These are phyloP conservation scores for Yamadazyma aaseri DNA, from an alignment of 1,139 yeast species.

Conservation along the genomic window DNA sequence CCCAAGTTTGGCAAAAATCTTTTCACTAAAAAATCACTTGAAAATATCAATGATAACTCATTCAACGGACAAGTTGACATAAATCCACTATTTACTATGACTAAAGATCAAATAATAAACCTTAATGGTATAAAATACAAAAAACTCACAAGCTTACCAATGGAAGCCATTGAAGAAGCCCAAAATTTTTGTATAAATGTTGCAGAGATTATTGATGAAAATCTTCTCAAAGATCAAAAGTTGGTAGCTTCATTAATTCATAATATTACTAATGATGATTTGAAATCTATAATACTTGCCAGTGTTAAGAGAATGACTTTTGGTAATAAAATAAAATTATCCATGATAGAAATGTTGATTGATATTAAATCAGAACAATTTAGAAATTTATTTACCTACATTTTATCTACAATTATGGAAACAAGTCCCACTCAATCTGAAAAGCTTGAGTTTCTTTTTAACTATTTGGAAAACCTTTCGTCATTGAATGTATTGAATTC, in stretches of 20 bases:
- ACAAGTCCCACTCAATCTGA: constrained; percentile 13
- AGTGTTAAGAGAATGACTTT: constrained; percentile 12
- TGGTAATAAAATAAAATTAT: constrained; percentile 25
- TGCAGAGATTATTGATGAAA: constrained; percentile 28
- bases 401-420: constrained; percentile 21
- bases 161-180: constrained; percentile 24
- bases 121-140: constrained; percentile 23
- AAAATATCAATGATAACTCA: constrained; percentile 5
- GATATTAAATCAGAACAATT: constrained; percentile 22
- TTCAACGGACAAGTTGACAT: constrained; percentile 21
- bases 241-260: constrained; percentile 21
- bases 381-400: constrained; percentile 19
- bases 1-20: constrained; percentile 14
- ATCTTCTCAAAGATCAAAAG: constrained; percentile 26
- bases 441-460: constrained; percentile 22
- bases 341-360: constrained; percentile 28
- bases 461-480: constrained; percentile 21
- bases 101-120: constrained; percentile 23
- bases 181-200: constrained; percentile 30
- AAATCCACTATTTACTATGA: constrained; percentile 35
- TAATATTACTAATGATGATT: constrained; percentile 17
- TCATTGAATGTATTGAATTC: constrained; percentile 24
- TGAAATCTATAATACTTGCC: constrained; percentile 12
- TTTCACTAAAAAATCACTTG: constrained; percentile 11
- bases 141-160: constrained; percentile 28